Conservation (phyloP, 169 alveolate genomes). For the Eimeria nieschulzi region DNA sequence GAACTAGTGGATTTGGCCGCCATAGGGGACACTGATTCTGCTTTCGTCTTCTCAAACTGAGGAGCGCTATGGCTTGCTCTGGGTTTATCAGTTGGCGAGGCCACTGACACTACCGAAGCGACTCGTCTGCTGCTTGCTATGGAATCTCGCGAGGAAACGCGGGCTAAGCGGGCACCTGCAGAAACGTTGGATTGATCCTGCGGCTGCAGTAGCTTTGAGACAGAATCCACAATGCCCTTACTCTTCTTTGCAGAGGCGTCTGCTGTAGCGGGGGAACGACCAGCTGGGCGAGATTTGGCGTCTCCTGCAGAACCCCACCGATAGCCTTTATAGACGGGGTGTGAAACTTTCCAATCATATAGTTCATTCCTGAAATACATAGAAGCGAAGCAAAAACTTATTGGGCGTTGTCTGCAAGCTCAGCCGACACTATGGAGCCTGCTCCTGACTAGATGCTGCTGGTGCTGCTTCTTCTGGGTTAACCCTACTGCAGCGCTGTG, state of each 20-base stretch:
- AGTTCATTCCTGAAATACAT: slow-evolving; percentile 8
- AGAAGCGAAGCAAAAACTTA: neutral
- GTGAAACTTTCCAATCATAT: slow-evolving; percentile 35
- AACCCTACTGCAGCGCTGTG: too few species aligned
- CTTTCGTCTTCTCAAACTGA: slow-evolving; percentile 8
- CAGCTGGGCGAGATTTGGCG: neutral
- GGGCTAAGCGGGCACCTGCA: neutral
- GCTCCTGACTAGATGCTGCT: too few species aligned
- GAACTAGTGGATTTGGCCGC: slow-evolving; percentile 21
- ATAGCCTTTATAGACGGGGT: slow-evolving; percentile 45
- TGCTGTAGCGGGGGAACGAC: neutral
- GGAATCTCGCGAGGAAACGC: slow-evolving; percentile 33
- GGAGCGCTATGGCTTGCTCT: slow-evolving; percentile 21
- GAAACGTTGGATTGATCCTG: neutral
- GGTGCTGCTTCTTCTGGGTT: too few species aligned
- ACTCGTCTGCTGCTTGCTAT: slow-evolving; percentile 55
- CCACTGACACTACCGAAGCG: slow-evolving; percentile 18
- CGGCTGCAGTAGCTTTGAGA: neutral
- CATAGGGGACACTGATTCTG: neutral
- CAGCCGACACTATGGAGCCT: too few species aligned
- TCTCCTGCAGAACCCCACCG: neutral
- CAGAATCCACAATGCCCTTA: neutral
- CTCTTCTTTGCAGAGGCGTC: neutral
- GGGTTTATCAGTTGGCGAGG: neutral
- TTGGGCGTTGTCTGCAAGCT: too few species aligned